Percentiles rank a stretch among this genome's conserved stretches.
These are phyloP conservation scores for Hypoxylon sp. DNA, from an alignment of 2,329 filamentous ascomycete genomes.

Conservation along the genomic window DNA sequence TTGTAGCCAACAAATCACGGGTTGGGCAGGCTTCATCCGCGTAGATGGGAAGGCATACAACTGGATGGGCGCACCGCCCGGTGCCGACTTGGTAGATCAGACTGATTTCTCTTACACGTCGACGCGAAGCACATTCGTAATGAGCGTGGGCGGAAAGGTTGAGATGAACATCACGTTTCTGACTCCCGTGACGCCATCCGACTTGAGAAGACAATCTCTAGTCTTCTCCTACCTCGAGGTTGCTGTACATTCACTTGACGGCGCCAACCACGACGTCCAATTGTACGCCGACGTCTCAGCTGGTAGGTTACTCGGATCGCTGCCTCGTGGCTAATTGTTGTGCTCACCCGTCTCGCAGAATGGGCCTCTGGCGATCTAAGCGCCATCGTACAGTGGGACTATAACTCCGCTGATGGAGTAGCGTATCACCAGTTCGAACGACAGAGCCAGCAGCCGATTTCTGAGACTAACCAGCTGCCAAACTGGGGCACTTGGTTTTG, in stretches of 20 bases:
- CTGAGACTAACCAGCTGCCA: conserved; percentile 76
- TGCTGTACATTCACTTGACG: conserved; percentile 72
- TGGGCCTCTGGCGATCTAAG: conserved; percentile 74
- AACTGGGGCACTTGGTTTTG: conserved; percentile 85
- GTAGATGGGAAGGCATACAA: conserved; percentile 74
- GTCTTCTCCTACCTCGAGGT: conserved; percentile 78
- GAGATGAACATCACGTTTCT: conserved; percentile 77
- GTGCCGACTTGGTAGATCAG: conserved; percentile 67
- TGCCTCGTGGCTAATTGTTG: conserved; percentile 18
- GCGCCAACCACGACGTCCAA: conserved; percentile 71
- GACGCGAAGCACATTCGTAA: conserved; percentile 76
- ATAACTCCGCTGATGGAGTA: conserved; percentile 62
- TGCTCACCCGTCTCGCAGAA: conserved; percentile 61
- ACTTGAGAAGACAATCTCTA: conserved; percentile 75
- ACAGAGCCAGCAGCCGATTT: conserved; percentile 72
- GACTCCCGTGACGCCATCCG: conserved; percentile 75
- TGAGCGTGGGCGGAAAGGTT: conserved; percentile 72
- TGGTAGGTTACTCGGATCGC: conserved; percentile 58
- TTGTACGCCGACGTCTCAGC: conserved; percentile 80
- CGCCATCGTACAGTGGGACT: conserved; percentile 72
- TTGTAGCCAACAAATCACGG: conserved; percentile 65
- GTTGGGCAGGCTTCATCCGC: conserved; percentile 76
- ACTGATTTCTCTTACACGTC: conserved; percentile 77
- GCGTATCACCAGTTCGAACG: conserved; percentile 74
- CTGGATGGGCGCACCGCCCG: conserved; percentile 73